phyloP scores from a whole-genome alignment of 2,329 filamentous ascomycete species.

The Fusarium sp. region DNA sequence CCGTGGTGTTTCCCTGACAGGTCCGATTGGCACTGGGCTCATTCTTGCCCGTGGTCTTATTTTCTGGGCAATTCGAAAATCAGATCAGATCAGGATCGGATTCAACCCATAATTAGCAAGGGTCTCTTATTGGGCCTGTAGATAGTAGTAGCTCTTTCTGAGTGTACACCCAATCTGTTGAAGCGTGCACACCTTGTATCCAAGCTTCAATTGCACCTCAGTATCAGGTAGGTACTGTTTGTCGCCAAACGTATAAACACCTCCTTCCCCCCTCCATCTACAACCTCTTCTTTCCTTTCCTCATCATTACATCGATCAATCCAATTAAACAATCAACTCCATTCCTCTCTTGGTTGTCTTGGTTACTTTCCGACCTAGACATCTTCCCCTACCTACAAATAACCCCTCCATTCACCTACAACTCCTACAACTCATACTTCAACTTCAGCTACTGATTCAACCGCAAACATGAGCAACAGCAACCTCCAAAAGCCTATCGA shows the following conservation, averaged over 20 bases:
- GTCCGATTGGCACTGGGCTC: slow-evolving; percentile 26
- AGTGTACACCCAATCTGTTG: slow-evolving; percentile 25
- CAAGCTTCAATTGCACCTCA: background rate
- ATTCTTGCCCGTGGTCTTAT: slow-evolving; percentile 35
- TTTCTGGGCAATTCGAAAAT: slow-evolving; percentile 35
- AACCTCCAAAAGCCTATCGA: slow-evolving; percentile 65
- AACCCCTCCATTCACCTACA: slow-evolving; percentile 1
- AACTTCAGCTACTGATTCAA: background rate
- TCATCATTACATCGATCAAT: slow-evolving; percentile 40
- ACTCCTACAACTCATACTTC: too few relatives aligned
- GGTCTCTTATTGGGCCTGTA: slow-evolving; percentile 10
- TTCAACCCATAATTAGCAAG: slow-evolving; percentile 31
- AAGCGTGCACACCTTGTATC: slow-evolving; percentile 7
- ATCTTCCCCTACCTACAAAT: slow-evolving; percentile 23
- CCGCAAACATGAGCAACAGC: slow-evolving; percentile 42
- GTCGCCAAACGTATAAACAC: slow-evolving; percentile 46
- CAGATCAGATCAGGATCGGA: slow-evolving; percentile 34
- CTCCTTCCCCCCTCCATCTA: slow-evolving; percentile 37
- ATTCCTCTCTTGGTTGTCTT: slow-evolving; percentile 41
- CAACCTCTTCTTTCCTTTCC: slow-evolving; percentile 33
- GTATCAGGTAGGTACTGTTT: background rate
- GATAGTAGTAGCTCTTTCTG: background rate
- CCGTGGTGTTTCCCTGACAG: slow-evolving; percentile 38
- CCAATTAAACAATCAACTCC: slow-evolving; percentile 33
- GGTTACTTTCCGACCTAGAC: slow-evolving; percentile 35